phyloP scores from a whole-genome alignment of 2,329 filamentous ascomycete genomes.

The Ceratocystis cubensis region DNA sequence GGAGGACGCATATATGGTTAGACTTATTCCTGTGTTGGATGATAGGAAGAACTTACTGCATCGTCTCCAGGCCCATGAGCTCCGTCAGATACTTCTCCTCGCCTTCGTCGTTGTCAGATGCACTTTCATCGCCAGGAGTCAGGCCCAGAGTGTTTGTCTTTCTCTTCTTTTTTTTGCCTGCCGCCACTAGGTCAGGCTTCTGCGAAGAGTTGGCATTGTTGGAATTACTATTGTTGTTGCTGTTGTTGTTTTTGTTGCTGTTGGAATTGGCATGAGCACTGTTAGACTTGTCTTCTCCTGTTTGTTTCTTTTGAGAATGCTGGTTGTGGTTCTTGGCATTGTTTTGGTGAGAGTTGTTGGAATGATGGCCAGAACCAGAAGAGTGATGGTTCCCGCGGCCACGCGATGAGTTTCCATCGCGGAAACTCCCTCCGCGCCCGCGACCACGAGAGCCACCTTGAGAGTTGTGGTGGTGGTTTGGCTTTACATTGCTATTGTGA shows the following conservation, averaged over 20 bases:
- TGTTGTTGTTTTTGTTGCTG: slow-evolving; percentile 29
- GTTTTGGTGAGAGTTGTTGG: slow-evolving; percentile 29
- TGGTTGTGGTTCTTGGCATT: slow-evolving; percentile 25
- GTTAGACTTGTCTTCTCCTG: slow-evolving; percentile 16
- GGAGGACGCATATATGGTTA: background rate
- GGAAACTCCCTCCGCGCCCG: slow-evolving; percentile 29
- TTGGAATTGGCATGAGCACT: slow-evolving; percentile 9
- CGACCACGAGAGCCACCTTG: slow-evolving; percentile 26
- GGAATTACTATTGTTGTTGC: slow-evolving; percentile 24
- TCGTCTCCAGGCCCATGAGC: slow-evolving; percentile 42
- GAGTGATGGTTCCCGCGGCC: slow-evolving; percentile 36
- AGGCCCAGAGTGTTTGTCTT: slow-evolving; percentile 61
- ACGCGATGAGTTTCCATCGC: slow-evolving; percentile 30
- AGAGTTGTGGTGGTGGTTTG: slow-evolving; percentile 24
- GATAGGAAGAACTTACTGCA: slow-evolving; percentile 36
- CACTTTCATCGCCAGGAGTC: slow-evolving; percentile 51
- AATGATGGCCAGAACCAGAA: slow-evolving; percentile 32
- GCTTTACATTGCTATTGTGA: slow-evolving; percentile 26
- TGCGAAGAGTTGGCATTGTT: slow-evolving; percentile 23
- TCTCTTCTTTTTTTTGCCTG: slow-evolving; percentile 56
- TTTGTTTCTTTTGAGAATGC: slow-evolving; percentile 19
- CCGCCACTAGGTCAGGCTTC: slow-evolving; percentile 33
- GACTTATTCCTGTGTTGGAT: slow-evolving; percentile 23
- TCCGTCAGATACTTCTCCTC: slow-evolving; percentile 56
- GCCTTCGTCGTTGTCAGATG: slow-evolving; percentile 53